Base-by-base conservation (phyloP, 2,329 filamentous ascomycete genomes). In the Phialemoniopsis sp. region DNA sequence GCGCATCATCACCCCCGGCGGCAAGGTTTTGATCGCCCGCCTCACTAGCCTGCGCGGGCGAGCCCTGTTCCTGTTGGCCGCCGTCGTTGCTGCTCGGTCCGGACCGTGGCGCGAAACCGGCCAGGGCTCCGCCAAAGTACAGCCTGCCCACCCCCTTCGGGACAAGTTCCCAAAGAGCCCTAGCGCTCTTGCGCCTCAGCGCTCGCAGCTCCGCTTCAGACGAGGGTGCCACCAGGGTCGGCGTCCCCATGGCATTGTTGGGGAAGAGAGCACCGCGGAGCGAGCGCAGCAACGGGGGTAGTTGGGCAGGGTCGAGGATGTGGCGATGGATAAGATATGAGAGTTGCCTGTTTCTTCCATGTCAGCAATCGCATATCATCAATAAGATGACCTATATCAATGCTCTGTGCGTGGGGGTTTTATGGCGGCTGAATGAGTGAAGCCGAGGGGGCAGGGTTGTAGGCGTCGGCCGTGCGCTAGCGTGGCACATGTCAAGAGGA, bases 241-340 rank as follows among this genome's bases (percentile, higher is more conserved):
- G 70, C 48, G 79, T 75, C 43, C 82, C 84, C 45, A 85, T 82
- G 52, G 78, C 72, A 63, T 94, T 94, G 64, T 88, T 85, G 49
- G 93, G 91, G 59, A 96, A 97, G 40, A 97, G 70, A 44, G 86
- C 78, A 53, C 78, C 80, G 58, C 93, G 86, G 54, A 87, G 73
- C 49, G 80, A 76, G 58, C 80, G 78, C 53, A 91, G 75, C 49
- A 87, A 63, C 57, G 72, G 70, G 58, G 86, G 80, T 40, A 89
- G 69, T 50, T 77, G 71, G 45, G 73, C 72, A 50, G 82, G 71
- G 63, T 82, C 76, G 46, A 89, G 69, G 44, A 87, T 58, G 56
- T 75, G 66, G 40, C 63, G 65, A 46, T 70, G 67, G 47, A 81
- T 70, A 51, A 69, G 64, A 58, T 81, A 64, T 38, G 78, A 82